Percentiles rank a stretch among this genome's conserved stretches.
phyloP scores from a whole-genome alignment of 192 early-diverging fungal genomes.

The Rhizophagus prolifer region DNA sequence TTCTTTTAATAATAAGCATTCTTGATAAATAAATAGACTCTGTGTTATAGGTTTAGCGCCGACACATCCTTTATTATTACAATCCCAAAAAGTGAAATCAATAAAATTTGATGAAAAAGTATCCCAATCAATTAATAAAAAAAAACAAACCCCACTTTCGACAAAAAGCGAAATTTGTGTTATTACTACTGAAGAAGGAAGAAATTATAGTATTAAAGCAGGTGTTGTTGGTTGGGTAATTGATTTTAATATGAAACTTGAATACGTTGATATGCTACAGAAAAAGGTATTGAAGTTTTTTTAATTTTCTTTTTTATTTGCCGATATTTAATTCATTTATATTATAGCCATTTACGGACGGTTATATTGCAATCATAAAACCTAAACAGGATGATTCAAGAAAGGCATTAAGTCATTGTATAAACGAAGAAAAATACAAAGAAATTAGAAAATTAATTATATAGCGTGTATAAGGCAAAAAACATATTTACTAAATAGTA shows the following conservation, averaged over 20 bases:
- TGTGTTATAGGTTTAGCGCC: conserved; percentile 30
- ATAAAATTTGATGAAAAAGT: conserved; percentile 2
- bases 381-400: conserved; percentile 26
- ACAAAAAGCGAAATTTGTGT: conserved; percentile 5
- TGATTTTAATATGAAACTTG: conserved; percentile 22
- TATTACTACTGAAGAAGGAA: neutral
- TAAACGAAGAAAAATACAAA: conserved; percentile 25
- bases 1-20: no score
- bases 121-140: neutral
- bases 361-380: conserved; percentile 33
- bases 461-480: neutral
- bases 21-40: neutral
- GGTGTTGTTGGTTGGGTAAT: conserved; percentile 17
- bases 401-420: conserved; percentile 22
- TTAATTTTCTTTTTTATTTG: neutral
- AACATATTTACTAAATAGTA: no score
- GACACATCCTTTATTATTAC: conserved; percentile 21
- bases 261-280: neutral
- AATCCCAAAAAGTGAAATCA: neutral
- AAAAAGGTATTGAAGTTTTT: conserved; percentile 1
- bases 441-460: neutral
- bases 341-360: conserved; percentile 25
- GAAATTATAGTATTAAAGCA: conserved; percentile 2
- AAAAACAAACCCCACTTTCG: neutral
- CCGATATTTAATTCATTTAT: neutral